phyloP scores from a whole-genome alignment of 2,329 filamentous ascomycete genomes.

The Ustulina deusta region DNA sequence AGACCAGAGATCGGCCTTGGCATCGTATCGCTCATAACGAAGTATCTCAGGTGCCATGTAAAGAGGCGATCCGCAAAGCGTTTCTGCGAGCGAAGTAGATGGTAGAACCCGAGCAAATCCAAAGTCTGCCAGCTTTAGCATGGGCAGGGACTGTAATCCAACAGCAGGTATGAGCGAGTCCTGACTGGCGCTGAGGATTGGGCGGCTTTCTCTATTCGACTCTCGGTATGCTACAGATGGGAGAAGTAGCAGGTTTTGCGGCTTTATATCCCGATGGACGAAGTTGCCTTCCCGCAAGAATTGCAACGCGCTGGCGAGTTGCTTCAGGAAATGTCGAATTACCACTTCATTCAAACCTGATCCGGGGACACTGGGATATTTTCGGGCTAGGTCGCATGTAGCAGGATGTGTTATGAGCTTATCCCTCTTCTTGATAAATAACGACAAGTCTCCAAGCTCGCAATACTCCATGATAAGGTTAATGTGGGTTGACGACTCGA shows the following conservation, averaged over 20 bases:
- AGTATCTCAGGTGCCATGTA: slow-evolving; percentile 99
- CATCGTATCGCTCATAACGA: slow-evolving; percentile 96
- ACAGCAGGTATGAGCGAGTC: slow-evolving; percentile 84
- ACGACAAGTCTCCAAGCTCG: slow-evolving; percentile 90
- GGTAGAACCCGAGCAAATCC: slow-evolving; percentile 96
- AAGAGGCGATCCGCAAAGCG: slow-evolving; percentile 92
- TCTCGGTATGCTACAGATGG: slow-evolving; percentile 80
- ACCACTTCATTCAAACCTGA: slow-evolving; percentile 97
- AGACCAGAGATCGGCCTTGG: slow-evolving; percentile 97
- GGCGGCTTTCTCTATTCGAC: slow-evolving; percentile 70
- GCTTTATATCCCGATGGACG: slow-evolving; percentile 97
- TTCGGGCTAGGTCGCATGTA: slow-evolving; percentile 89
- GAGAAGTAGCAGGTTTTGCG: slow-evolving; percentile 92
- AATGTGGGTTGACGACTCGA: slow-evolving; percentile 87
- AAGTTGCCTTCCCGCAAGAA: slow-evolving; percentile 88
- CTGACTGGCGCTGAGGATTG: slow-evolving; percentile 80
- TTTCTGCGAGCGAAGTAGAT: slow-evolving; percentile 91
- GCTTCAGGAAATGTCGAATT: slow-evolving; percentile 94
- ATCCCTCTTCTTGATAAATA: slow-evolving; percentile 95
- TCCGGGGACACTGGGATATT: slow-evolving; percentile 85
- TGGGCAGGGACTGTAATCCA: slow-evolving; percentile 86
- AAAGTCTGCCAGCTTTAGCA: slow-evolving; percentile 98
- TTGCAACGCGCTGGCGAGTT: slow-evolving; percentile 89
- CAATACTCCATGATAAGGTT: slow-evolving; percentile 99
- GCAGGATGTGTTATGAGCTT: slow-evolving; percentile 82